Conservation (phyloP, 805 yeast species). For the Kodamaea jinghongensis region DNA sequence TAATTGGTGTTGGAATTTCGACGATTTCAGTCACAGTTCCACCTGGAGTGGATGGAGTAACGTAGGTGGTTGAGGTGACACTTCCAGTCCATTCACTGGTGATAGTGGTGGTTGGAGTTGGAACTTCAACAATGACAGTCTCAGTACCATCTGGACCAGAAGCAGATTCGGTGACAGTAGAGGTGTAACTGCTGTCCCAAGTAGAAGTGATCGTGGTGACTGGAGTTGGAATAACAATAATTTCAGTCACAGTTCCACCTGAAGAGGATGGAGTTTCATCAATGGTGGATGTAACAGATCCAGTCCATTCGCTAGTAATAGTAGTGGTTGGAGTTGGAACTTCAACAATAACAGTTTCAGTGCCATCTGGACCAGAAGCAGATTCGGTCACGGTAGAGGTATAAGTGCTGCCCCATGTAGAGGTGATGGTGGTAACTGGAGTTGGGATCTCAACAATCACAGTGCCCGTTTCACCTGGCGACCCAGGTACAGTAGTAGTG, state of each 20-base stretch:
- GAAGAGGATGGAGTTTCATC: neutral
- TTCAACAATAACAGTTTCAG: slow-evolving; percentile 14
- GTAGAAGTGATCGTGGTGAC: neutral
- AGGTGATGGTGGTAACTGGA: slow-evolving; percentile 12
- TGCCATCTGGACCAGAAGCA: slow-evolving; percentile 8
- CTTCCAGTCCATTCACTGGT: slow-evolving; percentile 9
- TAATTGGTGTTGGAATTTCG: slow-evolving; percentile 11
- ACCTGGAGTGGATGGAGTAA: slow-evolving; percentile 4
- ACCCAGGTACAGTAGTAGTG: slow-evolving; percentile 8
- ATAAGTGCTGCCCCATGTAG: slow-evolving; percentile 13
- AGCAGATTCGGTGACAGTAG: slow-evolving; percentile 1
- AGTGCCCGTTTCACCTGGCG: slow-evolving; percentile 18
- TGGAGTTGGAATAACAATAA: slow-evolving; percentile 8
- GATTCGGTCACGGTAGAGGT: slow-evolving; percentile 12
- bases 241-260: slow-evolving; percentile 8
- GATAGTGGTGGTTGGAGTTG: slow-evolving; percentile 11
- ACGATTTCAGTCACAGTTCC: slow-evolving; percentile 12
- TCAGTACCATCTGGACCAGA: slow-evolving; percentile 5
- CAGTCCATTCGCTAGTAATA: slow-evolving; percentile 10
- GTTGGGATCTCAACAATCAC: slow-evolving; percentile 22
- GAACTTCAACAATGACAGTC: slow-evolving; percentile 12
- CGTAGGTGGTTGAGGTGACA: neutral
- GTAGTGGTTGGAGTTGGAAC: slow-evolving; percentile 13
- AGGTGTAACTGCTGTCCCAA: neutral
- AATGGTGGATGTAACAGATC: slow-evolving; percentile 10